Evolutionary conservation across 768 basidiomycete genomes (phyloP).

Genomic region (Auricularia auricula-judae): DNA sequence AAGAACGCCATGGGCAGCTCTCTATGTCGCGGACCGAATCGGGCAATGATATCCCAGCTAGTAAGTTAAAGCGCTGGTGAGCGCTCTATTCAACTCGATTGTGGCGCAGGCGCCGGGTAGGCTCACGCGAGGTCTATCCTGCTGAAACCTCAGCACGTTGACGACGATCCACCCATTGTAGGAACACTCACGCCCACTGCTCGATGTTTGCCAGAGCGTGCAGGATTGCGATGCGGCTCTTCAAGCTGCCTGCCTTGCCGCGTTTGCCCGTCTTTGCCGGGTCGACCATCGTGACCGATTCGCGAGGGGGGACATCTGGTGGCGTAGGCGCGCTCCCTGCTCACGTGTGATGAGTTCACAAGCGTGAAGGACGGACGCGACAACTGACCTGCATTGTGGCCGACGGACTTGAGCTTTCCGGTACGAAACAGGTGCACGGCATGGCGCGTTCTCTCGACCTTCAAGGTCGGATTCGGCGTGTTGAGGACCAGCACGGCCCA

Average conservation of each 20-base stretch:
- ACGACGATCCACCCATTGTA: conserved; percentile 16
- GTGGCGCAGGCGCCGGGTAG: not conserved
- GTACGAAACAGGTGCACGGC: conserved; percentile 61
- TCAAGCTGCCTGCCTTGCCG: conserved; percentile 31
- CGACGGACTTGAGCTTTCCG: conserved; percentile 56
- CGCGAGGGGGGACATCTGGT: conserved; percentile 55
- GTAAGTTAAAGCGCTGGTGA: not conserved
- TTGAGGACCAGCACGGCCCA: conserved; percentile 74
- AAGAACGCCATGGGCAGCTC: conserved; percentile 65
- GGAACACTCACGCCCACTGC: conserved; percentile 78
- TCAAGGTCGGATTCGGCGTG: conserved; percentile 56
- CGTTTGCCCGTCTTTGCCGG: conserved; percentile 48
- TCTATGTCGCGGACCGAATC: conserved; percentile 52
- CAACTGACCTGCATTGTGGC: conserved; percentile 24
- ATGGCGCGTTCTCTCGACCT: conserved; percentile 60
- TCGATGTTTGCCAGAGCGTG: conserved; percentile 81
- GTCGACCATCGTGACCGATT: conserved; percentile 44
- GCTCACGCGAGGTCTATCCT: conserved; percentile 11
- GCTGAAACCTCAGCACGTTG: too few species aligned
- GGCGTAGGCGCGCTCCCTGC: conserved; percentile 36
- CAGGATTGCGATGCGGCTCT: conserved; percentile 61
- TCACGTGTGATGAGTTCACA: not conserved
- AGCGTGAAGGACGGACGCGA: not conserved
- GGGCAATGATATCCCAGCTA: conserved; percentile 77
- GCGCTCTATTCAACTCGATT: too few species aligned